Evolutionary conservation across 1,139 yeast species (phyloP), one percentile per base, ranked within the genome.

Genomic region (Entelexis paramagnoliae): DNA sequence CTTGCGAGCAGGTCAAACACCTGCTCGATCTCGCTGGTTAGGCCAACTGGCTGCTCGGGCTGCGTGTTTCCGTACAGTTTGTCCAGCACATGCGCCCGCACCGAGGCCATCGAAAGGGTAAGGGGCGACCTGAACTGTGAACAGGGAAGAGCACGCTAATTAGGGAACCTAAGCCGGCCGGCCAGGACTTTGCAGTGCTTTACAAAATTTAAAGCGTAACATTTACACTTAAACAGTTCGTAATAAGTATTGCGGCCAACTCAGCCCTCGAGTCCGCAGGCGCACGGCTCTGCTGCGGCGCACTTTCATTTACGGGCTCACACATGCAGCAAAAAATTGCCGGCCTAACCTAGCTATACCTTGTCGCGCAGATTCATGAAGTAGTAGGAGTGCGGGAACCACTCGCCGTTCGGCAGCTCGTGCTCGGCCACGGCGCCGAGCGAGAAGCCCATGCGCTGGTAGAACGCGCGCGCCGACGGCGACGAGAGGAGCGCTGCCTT

Each of bases 1-100:
- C 80, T 80, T 53, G 78, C 79, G 54, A 89, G 64, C 59, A 84
- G 65, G 14, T 71, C 68, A 56, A 75, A 76, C 1, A 88, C 64
- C 55, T 81, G 82, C 2, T 67, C 48, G 58, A 49, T 53, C 38
- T 63, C 64, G 1, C 42, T 44, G 6, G 66, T 68, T 13, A 67
- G 60, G 4, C 68, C 68, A 4, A 65, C 62, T 33, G 54, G 35
- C 5, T 32, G 28, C 22, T 36, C 43, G 5, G 66, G 61, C 11
- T 38, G 50, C n/a, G 32, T 29, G 19, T 56, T 57, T 10, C 62
- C 64, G 42, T 58, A 61, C 16, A 65, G 53, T 34, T 61, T 63
- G 33, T 56, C 44, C 44, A 63, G 49, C 10, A 64, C 65, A 30
- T 56, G 55, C 10, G 46, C 39, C 38, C 47, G 45, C 16, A 44